Conservation (phyloP, 2,329 filamentous ascomycete species). For the Fusarium burgessii region DNA sequence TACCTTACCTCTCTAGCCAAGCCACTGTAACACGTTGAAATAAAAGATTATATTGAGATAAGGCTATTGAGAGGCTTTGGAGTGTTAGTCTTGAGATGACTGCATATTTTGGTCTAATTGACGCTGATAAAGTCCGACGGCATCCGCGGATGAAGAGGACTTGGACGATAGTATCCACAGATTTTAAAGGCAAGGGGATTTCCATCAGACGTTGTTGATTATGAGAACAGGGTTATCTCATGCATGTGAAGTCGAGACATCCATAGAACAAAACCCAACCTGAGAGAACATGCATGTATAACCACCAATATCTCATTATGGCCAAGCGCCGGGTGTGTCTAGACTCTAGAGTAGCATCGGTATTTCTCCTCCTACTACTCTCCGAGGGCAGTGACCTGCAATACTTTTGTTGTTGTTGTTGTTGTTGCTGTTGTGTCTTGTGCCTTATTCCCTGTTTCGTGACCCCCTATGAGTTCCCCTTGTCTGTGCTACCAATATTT, state of each 20-base stretch:
- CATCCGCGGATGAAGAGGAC: not conserved
- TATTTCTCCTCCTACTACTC: conserved; percentile 6
- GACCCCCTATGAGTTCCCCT: not conserved
- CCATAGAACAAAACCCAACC: not conserved
- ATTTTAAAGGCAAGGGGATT: not conserved
- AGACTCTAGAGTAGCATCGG: not conserved
- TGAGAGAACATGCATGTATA: not conserved
- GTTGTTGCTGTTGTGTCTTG: conserved; percentile 7
- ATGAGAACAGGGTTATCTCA: not conserved
- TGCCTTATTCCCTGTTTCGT: conserved; percentile 19
- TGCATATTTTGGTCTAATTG: not conserved
- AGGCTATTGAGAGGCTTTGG: not conserved
- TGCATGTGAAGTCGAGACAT: conserved; percentile 2
- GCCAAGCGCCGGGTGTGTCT: not conserved
- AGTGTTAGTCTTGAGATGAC: not conserved
- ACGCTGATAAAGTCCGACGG: conserved; percentile 1
- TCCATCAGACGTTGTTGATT: not conserved
- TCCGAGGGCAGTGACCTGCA: conserved; percentile 14
- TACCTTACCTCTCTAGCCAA: not conserved
- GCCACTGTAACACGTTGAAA: not conserved
- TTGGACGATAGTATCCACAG: not conserved
- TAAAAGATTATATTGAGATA: not conserved
- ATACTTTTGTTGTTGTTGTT: too few species aligned
- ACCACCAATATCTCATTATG: not conserved
- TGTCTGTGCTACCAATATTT: not conserved